These are phyloP conservation scores for Knufia petricola DNA, from an alignment of 2,329 filamentous ascomycete genomes.

Conservation along the genomic window DNA sequence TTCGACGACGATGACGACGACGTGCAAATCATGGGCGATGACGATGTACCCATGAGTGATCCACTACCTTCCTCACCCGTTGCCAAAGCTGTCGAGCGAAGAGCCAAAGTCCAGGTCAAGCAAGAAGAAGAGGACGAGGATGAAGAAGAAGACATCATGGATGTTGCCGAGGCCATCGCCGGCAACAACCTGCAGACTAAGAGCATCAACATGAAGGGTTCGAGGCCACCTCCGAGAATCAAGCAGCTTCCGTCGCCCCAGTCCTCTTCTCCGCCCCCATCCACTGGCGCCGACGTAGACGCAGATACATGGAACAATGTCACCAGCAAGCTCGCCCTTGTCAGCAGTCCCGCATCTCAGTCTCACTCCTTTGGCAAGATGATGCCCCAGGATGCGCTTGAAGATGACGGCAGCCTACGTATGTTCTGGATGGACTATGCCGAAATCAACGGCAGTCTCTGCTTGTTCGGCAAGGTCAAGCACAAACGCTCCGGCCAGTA, in stretches of 20 bases:
- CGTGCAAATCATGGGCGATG: slow-evolving; percentile 51
- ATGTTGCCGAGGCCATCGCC: slow-evolving; percentile 67
- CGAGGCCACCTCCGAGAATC: slow-evolving; percentile 65
- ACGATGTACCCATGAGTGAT: slow-evolving; percentile 78
- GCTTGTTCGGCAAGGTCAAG: slow-evolving; percentile 89
- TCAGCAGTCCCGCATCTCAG: slow-evolving; percentile 62
- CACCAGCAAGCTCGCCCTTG: slow-evolving; percentile 66
- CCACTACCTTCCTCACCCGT: slow-evolving; percentile 79
- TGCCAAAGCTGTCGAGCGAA: slow-evolving; percentile 66
- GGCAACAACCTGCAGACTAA: slow-evolving; percentile 54
- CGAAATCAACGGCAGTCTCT: slow-evolving; percentile 82
- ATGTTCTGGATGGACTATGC: slow-evolving; percentile 98
- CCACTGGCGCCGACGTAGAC: slow-evolving; percentile 58
- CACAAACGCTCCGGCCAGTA: slow-evolving; percentile 72
- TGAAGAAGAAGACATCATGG: slow-evolving; percentile 73
- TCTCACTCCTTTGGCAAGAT: slow-evolving; percentile 65
- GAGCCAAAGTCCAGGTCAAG: slow-evolving; percentile 46
- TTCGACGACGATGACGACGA: slow-evolving; percentile 51
- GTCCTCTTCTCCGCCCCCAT: slow-evolving; percentile 59
- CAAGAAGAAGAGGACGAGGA: slow-evolving; percentile 71
- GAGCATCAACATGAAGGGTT: slow-evolving; percentile 73
- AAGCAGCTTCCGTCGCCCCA: slow-evolving; percentile 60
- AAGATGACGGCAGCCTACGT: slow-evolving; percentile 79
- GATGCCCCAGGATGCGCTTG: slow-evolving; percentile 73
- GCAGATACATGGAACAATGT: slow-evolving; percentile 81